Evolutionary conservation across 2,329 filamentous ascomycete species (phyloP).

Genomic region (Calonectria hawksworthii): DNA sequence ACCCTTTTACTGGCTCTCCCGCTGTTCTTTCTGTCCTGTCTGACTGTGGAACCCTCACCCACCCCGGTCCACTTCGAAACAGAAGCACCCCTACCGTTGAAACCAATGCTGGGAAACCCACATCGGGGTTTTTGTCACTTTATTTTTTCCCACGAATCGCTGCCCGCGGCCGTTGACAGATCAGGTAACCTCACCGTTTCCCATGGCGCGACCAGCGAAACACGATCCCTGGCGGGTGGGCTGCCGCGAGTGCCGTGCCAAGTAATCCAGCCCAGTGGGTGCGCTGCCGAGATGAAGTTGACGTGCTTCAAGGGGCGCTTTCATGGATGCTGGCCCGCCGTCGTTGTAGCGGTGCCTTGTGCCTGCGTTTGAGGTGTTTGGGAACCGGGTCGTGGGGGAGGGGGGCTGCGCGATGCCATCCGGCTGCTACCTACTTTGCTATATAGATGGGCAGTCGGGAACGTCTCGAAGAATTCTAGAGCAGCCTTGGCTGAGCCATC

Average conservation of each 20-base stretch:
- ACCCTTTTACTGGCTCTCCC: neutral
- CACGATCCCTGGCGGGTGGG: neutral
- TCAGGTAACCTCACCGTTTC: neutral
- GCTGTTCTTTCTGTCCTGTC: neutral
- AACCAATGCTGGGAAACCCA: neutral
- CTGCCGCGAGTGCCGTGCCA: conserved; percentile 41
- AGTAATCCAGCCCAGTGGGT: conserved; percentile 7
- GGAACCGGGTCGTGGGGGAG: neutral
- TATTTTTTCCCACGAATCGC: neutral
- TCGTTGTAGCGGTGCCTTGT: neutral
- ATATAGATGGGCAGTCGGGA: conserved; percentile 8
- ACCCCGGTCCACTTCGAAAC: conserved; percentile 5
- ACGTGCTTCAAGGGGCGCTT: conserved; percentile 5
- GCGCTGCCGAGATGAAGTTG: conserved; percentile 19
- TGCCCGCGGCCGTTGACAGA: neutral
- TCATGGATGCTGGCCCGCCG: neutral
- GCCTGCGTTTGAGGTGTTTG: neutral
- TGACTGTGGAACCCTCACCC: neutral
- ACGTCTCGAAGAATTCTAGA: conserved; percentile 4
- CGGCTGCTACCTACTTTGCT: neutral
- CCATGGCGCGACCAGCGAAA: conserved; percentile 11
- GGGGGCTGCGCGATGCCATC: no score
- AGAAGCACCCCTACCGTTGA: neutral
- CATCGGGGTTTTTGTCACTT: neutral
- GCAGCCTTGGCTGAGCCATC: conserved; percentile 6